phyloP scores from a whole-genome alignment of 2,329 filamentous ascomycete species.

The Exutisphaerella laricina region DNA sequence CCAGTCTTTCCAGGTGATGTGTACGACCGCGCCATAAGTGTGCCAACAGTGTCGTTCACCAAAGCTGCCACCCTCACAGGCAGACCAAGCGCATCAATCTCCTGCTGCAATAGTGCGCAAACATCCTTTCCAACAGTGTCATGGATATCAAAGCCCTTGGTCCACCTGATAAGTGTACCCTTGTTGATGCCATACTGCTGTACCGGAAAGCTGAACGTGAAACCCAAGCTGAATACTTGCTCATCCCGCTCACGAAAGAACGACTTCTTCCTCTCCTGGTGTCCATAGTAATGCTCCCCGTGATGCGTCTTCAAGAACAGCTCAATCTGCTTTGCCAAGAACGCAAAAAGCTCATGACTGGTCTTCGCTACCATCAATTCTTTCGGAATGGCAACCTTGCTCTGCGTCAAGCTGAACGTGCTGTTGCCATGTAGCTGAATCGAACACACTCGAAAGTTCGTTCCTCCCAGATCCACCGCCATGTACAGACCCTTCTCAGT shows the following conservation, averaged over 20 bases:
- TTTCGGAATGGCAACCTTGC: slow-evolving; percentile 84
- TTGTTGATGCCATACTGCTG: slow-evolving; percentile 93
- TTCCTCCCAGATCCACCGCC: slow-evolving; percentile 95
- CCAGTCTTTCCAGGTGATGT: slow-evolving; percentile 81
- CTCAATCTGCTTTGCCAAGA: slow-evolving; percentile 90
- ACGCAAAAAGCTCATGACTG: slow-evolving; percentile 80
- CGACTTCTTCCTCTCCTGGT: slow-evolving; percentile 36
- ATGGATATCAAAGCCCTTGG: slow-evolving; percentile 96
- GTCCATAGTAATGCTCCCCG: slow-evolving; percentile 72
- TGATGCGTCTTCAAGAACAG: slow-evolving; percentile 82
- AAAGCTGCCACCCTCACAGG: slow-evolving; percentile 93
- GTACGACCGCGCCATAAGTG: slow-evolving; percentile 91
- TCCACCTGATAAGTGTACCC: slow-evolving; percentile 91
- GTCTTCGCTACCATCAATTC: slow-evolving; percentile 86
- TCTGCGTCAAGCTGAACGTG: slow-evolving; percentile 88
- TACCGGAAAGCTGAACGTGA: slow-evolving; percentile 97
- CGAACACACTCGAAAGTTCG: slow-evolving; percentile 97
- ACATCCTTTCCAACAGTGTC: slow-evolving; percentile 93
- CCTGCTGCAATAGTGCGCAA: slow-evolving; percentile 78
- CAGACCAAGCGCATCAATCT: slow-evolving; percentile 79
- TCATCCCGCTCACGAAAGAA: slow-evolving; percentile 56
- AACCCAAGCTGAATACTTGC: slow-evolving; percentile 87
- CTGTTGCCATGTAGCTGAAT: slow-evolving; percentile 89
- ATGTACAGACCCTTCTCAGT: slow-evolving; percentile 98
- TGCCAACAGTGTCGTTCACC: slow-evolving; percentile 96